Percentiles rank a stretch among this genome's conserved stretches.
Conservation (phyloP, 2,329 filamentous ascomycete species). For the Thielaviopsis musarum region DNA sequence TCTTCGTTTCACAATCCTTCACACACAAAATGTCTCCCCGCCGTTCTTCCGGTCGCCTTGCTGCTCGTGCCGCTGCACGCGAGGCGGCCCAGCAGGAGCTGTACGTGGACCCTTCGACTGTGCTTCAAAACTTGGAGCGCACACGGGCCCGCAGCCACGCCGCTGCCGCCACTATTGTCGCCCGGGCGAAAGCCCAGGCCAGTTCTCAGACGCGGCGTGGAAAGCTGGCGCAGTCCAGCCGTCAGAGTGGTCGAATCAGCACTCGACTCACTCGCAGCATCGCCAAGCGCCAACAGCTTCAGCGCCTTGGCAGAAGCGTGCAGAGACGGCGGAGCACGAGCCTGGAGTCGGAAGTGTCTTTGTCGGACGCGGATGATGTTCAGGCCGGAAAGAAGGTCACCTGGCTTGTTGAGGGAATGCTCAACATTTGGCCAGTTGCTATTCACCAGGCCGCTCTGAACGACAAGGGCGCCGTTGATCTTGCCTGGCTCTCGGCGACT, state of each 20-base stretch:
- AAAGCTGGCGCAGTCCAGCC: background rate
- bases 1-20: background rate
- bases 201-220: background rate
- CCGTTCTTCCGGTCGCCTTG: background rate
- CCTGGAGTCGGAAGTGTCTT: background rate
- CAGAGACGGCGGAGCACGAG: background rate
- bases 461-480: conserved; percentile 27
- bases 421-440: conserved; percentile 39
- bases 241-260: background rate
- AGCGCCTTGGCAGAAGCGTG: background rate
- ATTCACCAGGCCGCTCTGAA: conserved; percentile 47
- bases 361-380: background rate
- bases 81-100: background rate
- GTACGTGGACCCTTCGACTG: background rate
- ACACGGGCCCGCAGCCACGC: conserved; percentile 8
- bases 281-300: background rate
- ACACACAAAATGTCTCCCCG: background rate
- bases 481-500: conserved; percentile 47
- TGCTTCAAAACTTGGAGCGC: conserved; percentile 7
- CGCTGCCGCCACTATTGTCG: conserved; percentile 2
- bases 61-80: background rate
- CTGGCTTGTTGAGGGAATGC: background rate
- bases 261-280: background rate
- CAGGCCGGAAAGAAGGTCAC: background rate
- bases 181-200: background rate